Percentiles rank a stretch among this genome's conserved stretches.
Evolutionary conservation across 2,329 filamentous ascomycete species (phyloP).

Genomic region (Bimuria novae-zelandiae): DNA sequence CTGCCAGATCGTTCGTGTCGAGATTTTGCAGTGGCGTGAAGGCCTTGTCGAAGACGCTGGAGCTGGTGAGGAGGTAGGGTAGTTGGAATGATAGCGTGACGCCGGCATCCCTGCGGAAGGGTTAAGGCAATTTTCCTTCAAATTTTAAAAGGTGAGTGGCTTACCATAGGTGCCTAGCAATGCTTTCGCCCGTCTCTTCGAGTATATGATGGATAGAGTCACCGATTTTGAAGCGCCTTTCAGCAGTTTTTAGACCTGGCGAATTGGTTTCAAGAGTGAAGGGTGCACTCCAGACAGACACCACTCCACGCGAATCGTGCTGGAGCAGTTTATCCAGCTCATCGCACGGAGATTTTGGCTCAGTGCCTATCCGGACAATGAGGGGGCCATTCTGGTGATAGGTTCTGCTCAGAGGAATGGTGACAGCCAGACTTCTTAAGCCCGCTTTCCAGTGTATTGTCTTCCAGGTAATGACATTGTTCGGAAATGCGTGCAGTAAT

Average conservation of each 20-base stretch:
- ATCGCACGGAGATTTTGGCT: conserved; percentile 32
- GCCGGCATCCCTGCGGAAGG: conserved; percentile 59
- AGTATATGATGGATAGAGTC: conserved; percentile 55
- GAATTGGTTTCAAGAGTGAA: conserved; percentile 45
- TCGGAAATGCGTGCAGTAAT: neutral
- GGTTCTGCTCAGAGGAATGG: conserved; percentile 46
- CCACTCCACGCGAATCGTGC: conserved; percentile 50
- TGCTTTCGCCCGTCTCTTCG: conserved; percentile 74
- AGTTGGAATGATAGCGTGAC: conserved; percentile 61
- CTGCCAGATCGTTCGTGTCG: neutral
- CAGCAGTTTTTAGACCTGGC: conserved; percentile 57
- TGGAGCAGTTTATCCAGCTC: conserved; percentile 30
- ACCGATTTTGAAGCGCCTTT: conserved; percentile 57
- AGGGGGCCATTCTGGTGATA: conserved; percentile 46
- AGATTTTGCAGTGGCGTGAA: neutral
- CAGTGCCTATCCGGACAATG: conserved; percentile 48
- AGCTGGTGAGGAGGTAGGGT: conserved; percentile 46
- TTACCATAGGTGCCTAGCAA: conserved; percentile 73
- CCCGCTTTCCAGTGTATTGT: conserved; percentile 51
- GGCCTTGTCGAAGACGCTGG: neutral
- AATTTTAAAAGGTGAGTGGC: neutral
- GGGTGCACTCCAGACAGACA: conserved; percentile 62
- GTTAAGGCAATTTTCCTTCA: neutral
- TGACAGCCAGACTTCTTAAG: conserved; percentile 51
- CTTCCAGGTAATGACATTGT: conserved; percentile 47